Base-by-base conservation (phyloP, 1,139 yeast species). In the Taphrina pruni region DNA sequence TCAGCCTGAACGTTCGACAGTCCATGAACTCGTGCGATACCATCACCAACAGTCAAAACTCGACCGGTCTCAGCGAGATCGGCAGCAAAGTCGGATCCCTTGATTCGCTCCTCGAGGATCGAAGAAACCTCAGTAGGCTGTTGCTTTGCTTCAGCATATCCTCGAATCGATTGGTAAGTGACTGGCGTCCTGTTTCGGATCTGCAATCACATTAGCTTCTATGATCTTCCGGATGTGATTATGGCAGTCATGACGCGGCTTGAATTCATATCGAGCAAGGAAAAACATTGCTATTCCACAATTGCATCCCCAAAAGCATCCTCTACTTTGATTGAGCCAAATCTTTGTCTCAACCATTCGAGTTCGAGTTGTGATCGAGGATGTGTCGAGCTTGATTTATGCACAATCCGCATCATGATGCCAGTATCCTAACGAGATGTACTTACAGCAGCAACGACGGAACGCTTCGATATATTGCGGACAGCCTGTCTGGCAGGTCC, bases 11-110 rank as follows among this genome's bases (percentile, higher is more conserved):
- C 89, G 88, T 95, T 95, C 95, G 93, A 94, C 80, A 95, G 87
- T 84, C 99, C 99, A 85, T 90, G 94, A 79, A 94, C 97, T 88
- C 99, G 96, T 82, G 99, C 99, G 81, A 94, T 94, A 93, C 99
- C 99, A 84, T 95, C 99, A 90, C 91, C 98, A 81, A 95, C 97
- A 77, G 98, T 89, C 81, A 95, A 87, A 80, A 95, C 99, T 85
- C 97, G 92, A 83, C 99, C 99, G 81, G 99, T 95, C 86, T 95
- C 99, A 84, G 94, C 92, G 79, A 95, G 89, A 88, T 91, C 88
- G 78, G 97, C 92, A 84, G 93, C 98, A 79, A 91, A 96, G 76
- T 97, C 88, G 78, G 94, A 95, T 84, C 99, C 99, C 86, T 97
- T 92, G 87, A 95, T 95, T 86, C 96, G 92, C 83, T 94, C 97